Conservation (phyloP, 371 early-diverging fungal species). For the Mucor circinelloides region DNA sequence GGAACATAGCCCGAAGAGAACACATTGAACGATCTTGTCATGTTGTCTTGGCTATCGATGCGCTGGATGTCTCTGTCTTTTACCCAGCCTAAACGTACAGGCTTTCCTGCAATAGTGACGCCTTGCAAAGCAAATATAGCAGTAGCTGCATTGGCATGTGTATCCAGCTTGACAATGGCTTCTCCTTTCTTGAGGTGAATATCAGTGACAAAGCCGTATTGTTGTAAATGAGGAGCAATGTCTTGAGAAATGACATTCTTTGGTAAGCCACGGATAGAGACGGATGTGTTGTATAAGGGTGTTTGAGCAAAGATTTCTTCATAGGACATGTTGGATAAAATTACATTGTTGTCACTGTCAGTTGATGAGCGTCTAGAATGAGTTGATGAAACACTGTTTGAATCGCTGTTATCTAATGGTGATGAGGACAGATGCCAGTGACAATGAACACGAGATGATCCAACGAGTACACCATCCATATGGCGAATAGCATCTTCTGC, state of each 20-base stretch:
- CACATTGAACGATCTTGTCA: slow-evolving; percentile 19
- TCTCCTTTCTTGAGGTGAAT: slow-evolving; percentile 79
- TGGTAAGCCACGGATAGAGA: slow-evolving; percentile 84
- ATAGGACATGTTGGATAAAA: slow-evolving; percentile 50
- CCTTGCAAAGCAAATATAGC: slow-evolving; percentile 85
- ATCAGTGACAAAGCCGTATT: slow-evolving; percentile 73
- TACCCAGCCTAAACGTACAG: slow-evolving; percentile 83
- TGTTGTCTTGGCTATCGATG: slow-evolving; percentile 14
- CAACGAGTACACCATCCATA: slow-evolving; percentile 76
- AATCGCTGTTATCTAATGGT: slow-evolving; percentile 11
- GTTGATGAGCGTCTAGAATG: slow-evolving; percentile 20
- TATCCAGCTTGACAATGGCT: slow-evolving; percentile 79
- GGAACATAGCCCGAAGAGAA: slow-evolving; percentile 17
- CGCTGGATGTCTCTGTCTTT: slow-evolving; percentile 59
- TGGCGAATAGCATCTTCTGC: slow-evolving; percentile 79
- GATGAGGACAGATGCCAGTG: slow-evolving; percentile 82
- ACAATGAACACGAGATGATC: slow-evolving; percentile 64
- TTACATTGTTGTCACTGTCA: slow-evolving; percentile 20
- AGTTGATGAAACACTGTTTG: background rate
- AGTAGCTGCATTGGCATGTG: slow-evolving; percentile 87
- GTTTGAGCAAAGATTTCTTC: slow-evolving; percentile 74
- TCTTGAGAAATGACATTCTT: slow-evolving; percentile 37
- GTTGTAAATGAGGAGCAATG: slow-evolving; percentile 67
- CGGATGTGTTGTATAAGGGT: slow-evolving; percentile 79
- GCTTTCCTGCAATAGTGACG: slow-evolving; percentile 69